Evolutionary conservation across 371 early-diverging fungal species (phyloP).

Genomic region (Mucor irregularis): DNA sequence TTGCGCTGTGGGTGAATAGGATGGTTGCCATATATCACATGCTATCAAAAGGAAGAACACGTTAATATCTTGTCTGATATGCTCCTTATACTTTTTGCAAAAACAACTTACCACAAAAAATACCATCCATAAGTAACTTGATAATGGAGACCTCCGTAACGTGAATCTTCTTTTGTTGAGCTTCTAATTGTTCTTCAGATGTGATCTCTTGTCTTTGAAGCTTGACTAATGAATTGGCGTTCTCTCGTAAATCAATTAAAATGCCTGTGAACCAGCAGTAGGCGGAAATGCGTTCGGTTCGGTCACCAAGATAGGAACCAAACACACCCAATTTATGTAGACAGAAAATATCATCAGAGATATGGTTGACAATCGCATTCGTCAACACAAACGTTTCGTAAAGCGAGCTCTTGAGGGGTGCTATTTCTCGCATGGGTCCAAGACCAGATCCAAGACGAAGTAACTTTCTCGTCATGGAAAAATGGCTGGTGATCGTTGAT

Average conservation of each 20-base stretch:
- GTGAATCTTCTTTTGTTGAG: conserved; percentile 37
- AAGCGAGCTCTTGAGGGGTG: conserved; percentile 15
- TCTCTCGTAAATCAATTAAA: conserved; percentile 46
- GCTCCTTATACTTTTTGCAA: conserved; percentile 15
- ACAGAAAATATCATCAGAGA: conserved; percentile 78
- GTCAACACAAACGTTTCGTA: conserved; percentile 11
- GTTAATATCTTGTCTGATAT: conserved; percentile 17
- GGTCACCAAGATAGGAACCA: conserved; percentile 33
- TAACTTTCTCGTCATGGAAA: conserved; percentile 75
- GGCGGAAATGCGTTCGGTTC: conserved; percentile 52
- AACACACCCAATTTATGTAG: conserved; percentile 70
- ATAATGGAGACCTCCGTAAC: conserved; percentile 51
- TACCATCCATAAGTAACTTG: conserved; percentile 61
- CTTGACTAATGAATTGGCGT: conserved; percentile 7
- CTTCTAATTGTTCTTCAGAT: background rate
- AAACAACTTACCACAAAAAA: conserved; percentile 63
- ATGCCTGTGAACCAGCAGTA: conserved; percentile 65
- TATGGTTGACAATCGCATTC: conserved; percentile 53
- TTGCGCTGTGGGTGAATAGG: conserved; percentile 69
- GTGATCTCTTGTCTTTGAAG: background rate
- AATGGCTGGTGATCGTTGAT: conserved; percentile 60
- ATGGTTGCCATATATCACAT: conserved; percentile 67
- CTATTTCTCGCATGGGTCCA: conserved; percentile 54
- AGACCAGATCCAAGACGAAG: conserved; percentile 68
- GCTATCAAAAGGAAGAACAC: conserved; percentile 47